These are phyloP conservation scores for Pistacia vera DNA, from an alignment of 345 rosid species.

Conservation along the genomic window DNA sequence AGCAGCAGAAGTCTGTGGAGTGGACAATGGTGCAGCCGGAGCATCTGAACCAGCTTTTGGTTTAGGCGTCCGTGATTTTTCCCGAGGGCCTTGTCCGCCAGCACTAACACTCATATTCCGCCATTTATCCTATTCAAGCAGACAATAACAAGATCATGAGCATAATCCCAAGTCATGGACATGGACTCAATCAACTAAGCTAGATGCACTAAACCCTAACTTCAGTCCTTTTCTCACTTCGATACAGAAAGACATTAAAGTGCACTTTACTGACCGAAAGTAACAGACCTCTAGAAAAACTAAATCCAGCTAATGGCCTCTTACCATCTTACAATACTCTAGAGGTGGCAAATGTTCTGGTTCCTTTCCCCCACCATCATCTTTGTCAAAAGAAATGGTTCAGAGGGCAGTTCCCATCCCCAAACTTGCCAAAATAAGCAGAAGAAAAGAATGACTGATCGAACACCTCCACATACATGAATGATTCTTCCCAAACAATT, in stretches of 20 bases:
- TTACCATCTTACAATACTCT: slow-evolving; percentile 1
- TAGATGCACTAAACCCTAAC: not conserved
- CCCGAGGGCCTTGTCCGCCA: slow-evolving; percentile 52
- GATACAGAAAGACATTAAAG: not conserved
- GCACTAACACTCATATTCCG: slow-evolving; percentile 75
- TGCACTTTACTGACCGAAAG: not conserved
- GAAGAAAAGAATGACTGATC: not conserved
- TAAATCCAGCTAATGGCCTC: not conserved
- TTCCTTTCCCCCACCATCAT: not conserved
- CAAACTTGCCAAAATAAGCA: not conserved
- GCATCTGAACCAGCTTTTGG: slow-evolving; percentile 45
- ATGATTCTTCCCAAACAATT: not conserved
- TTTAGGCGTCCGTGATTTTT: slow-evolving; percentile 56
- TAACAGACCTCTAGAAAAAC: not conserved
- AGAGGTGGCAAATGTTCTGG: not conserved
- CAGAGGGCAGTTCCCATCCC: not conserved
- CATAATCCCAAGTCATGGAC: not conserved
- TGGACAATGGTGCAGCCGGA: slow-evolving; percentile 21
- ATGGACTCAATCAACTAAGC: not conserved
- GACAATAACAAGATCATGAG: not conserved
- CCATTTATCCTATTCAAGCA: slow-evolving; percentile 79
- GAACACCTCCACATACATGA: not conserved
- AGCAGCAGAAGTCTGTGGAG: slow-evolving; percentile 20
- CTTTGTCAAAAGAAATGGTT: not conserved
- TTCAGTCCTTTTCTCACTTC: not conserved